These are phyloP conservation scores for Buxus sempervirens DNA, from an alignment of 164 flowering plant species.

Conservation along the genomic window DNA sequence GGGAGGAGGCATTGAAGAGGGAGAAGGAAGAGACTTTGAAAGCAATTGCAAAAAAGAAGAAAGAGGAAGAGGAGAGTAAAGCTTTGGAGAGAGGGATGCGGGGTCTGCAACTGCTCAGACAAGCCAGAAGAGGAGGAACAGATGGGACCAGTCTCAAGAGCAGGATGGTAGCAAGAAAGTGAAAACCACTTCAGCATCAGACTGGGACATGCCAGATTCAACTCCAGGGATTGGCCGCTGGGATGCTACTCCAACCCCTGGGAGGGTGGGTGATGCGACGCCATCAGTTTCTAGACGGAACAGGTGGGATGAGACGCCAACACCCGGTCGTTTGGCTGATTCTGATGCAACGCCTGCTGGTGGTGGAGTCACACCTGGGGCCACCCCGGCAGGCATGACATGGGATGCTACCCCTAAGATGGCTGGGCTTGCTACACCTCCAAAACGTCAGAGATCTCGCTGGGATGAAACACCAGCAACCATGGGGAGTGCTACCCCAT, in stretches of 20 bases:
- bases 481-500: slow-evolving; percentile 92
- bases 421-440: slow-evolving; percentile 87
- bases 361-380: slow-evolving; percentile 70
- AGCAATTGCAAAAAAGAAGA: slow-evolving; percentile 74
- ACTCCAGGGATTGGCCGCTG: slow-evolving; percentile 66
- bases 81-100: slow-evolving; percentile 31
- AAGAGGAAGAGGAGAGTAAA: slow-evolving; percentile 73
- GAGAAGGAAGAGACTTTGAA: slow-evolving; percentile 71
- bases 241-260: slow-evolving; percentile 80
- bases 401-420: slow-evolving; percentile 99
- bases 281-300: slow-evolving; percentile 52
- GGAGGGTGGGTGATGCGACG: slow-evolving; percentile 63
- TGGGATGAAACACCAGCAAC: slow-evolving; percentile 99
- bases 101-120: slow-evolving; percentile 27
- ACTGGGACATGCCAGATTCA: slow-evolving; percentile 74
- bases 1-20: slow-evolving; percentile 70
- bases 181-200: slow-evolving; percentile 39
- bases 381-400: slow-evolving; percentile 88
- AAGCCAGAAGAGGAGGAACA: slow-evolving; percentile 71
- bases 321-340: slow-evolving; percentile 66
- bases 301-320: slow-evolving; percentile 84
- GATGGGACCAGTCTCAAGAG: slow-evolving; percentile 87
- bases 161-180: slow-evolving; percentile 59
- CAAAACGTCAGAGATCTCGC: slow-evolving; percentile 89
- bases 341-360: slow-evolving; percentile 68